A percentile compares a stretch with the other conserved stretches of the same genome.
These are phyloP conservation scores for Camelina hispida DNA, from an alignment of 345 rosid genomes.

Conservation along the genomic window DNA sequence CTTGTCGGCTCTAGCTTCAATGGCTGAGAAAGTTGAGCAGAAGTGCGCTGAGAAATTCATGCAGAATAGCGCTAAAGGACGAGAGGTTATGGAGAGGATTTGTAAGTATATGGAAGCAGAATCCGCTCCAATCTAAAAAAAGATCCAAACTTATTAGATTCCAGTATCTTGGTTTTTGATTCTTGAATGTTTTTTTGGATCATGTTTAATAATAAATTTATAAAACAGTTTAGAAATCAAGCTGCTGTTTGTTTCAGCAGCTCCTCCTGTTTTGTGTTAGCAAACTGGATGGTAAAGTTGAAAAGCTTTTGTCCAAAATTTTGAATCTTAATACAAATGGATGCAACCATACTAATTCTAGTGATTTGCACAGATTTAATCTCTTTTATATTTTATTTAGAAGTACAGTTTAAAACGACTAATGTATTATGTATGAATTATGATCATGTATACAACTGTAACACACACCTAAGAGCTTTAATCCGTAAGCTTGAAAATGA, in stretches of 20 bases:
- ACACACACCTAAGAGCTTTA: background rate
- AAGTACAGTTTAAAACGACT: too few relatives aligned
- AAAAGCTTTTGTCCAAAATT: constrained; percentile 21
- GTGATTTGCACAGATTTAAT: background rate
- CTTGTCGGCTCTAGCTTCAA: constrained; percentile 85
- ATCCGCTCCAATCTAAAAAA: constrained; percentile 57
- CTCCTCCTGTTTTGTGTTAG: constrained; percentile 27
- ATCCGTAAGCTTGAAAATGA: too few relatives aligned
- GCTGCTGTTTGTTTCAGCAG: constrained; percentile 15
- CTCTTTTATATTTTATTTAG: too few relatives aligned
- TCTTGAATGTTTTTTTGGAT: constrained; percentile 35
- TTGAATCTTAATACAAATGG: background rate
- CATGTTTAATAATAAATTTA: constrained; percentile 31
- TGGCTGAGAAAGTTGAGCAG: constrained; percentile 98
- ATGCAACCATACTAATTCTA: too few relatives aligned
- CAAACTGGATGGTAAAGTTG: constrained; percentile 13
- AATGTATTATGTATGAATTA: too few relatives aligned
- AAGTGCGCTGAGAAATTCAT: constrained; percentile 84
- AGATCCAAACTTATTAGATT: constrained; percentile 12
- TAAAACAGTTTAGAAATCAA: constrained; percentile 28
- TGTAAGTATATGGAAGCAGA: constrained; percentile 96
- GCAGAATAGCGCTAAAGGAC: constrained; percentile 90
- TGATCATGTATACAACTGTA: background rate
- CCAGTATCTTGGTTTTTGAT: constrained; percentile 6
- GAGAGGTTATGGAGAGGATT: constrained; percentile 97